phyloP scores from a whole-genome alignment of 768 basidiomycete genomes.

The Amylocystis lapponica region DNA sequence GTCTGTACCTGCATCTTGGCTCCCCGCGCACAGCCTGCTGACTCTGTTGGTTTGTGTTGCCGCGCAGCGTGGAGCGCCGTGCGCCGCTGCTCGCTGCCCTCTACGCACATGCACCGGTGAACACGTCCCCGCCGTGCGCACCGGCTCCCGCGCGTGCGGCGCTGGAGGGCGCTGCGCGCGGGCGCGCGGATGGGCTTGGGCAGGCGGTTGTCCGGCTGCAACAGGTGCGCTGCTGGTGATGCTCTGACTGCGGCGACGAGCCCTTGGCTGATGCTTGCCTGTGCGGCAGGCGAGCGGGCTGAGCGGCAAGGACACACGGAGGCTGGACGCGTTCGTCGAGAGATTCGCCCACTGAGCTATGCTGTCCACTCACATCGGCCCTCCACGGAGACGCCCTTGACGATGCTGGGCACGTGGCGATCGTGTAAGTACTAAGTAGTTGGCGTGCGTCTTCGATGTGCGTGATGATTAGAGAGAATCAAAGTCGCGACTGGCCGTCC shows the following conservation, averaged over 20 bases:
- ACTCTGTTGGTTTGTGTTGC: no score
- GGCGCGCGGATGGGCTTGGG: slow-evolving; percentile 2
- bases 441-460: no score
- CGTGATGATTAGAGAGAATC: no score
- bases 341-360: no score
- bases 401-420: no score
- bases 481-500: no score
- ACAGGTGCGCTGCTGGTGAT: slow-evolving; percentile 11
- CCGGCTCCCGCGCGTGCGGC: background rate
- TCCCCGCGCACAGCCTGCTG: background rate
- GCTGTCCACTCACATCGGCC: no score
- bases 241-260: background rate
- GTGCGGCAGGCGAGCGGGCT: slow-evolving; percentile 3
- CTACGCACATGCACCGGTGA: slow-evolving; percentile 14
- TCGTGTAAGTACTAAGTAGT: no score
- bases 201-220: slow-evolving; percentile 5
- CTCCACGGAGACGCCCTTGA: no score
- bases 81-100: slow-evolving; percentile 6
- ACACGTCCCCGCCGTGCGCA: slow-evolving; percentile 15
- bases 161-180: background rate
- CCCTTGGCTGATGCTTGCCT: background rate
- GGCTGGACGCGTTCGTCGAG: slow-evolving; percentile 6
- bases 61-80: background rate
- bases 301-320: slow-evolving; percentile 9
- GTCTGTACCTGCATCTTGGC: slow-evolving; percentile 2